Conservation (phyloP, 2,329 filamentous ascomycete species). For the Phyllosticta citrichinensis region DNA sequence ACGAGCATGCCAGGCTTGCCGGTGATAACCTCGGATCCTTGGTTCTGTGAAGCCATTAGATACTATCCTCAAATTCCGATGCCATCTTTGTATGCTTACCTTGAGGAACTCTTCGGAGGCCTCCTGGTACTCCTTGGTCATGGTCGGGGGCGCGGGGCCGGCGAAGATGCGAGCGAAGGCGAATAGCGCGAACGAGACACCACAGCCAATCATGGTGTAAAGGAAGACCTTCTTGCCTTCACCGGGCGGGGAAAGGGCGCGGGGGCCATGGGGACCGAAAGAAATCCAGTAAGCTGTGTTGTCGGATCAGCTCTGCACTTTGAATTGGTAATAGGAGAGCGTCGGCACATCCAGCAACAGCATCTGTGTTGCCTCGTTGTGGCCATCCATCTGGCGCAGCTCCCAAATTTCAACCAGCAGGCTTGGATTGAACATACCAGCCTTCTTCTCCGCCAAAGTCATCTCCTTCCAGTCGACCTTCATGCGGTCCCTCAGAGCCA, state of each 20-base stretch:
- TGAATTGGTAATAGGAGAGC: neutral
- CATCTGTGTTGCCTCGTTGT: neutral
- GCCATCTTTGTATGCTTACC: slow-evolving; percentile 40
- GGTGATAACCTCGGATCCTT: slow-evolving; percentile 29
- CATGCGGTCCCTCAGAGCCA: slow-evolving; percentile 96
- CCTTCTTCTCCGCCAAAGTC: slow-evolving; percentile 97
- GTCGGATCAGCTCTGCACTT: slow-evolving; percentile 6
- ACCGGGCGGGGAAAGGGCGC: slow-evolving; percentile 70
- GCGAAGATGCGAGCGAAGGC: slow-evolving; percentile 60
- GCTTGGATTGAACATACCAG: slow-evolving; percentile 57
- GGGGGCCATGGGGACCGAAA: slow-evolving; percentile 92
- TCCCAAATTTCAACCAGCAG: neutral
- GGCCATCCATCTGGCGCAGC: neutral
- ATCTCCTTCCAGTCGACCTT: slow-evolving; percentile 95
- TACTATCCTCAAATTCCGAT: neutral
- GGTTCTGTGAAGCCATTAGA: slow-evolving; percentile 19
- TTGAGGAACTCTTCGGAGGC: slow-evolving; percentile 87
- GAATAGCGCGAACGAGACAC: slow-evolving; percentile 62
- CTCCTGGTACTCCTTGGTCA: slow-evolving; percentile 97
- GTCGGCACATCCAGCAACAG: neutral
- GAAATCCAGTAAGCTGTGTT: slow-evolving; percentile 92
- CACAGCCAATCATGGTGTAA: slow-evolving; percentile 61
- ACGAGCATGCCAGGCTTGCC: slow-evolving; percentile 31
- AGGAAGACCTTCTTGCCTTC: slow-evolving; percentile 71
- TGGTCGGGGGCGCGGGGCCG: slow-evolving; percentile 62